A percentile compares a stretch with the other conserved stretches of the same genome.
phyloP scores from a whole-genome alignment of 2,329 filamentous ascomycete species.

The Pezicula rhizophila region DNA sequence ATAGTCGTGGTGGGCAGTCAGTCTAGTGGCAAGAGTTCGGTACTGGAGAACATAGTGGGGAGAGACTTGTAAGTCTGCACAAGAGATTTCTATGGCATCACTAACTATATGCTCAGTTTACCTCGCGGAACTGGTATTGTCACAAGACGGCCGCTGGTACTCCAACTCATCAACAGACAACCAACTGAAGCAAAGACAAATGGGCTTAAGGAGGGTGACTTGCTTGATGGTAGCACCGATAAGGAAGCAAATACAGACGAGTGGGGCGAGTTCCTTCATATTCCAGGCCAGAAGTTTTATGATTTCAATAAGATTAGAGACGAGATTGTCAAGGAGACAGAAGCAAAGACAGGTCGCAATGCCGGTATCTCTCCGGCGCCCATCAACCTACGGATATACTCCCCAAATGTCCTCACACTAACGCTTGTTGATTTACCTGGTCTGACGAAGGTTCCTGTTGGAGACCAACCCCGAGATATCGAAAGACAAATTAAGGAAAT shows the following conservation, averaged over 20 bases:
- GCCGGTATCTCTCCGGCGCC: conserved; percentile 92
- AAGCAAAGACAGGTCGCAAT: conserved; percentile 93
- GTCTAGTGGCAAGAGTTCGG: conserved; percentile 98
- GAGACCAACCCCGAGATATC: conserved; percentile 93
- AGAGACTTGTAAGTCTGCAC: conserved; percentile 80
- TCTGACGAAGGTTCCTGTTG: conserved; percentile 92
- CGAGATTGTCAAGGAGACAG: conserved; percentile 94
- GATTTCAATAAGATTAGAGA: conserved; percentile 99
- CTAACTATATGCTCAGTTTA: conserved; percentile 52
- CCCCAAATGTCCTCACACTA: conserved; percentile 92
- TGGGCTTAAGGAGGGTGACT: conserved; percentile 59
- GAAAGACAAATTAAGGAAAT: conserved; percentile 96
- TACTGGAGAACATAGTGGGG: conserved; percentile 97
- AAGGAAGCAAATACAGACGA: conserved; percentile 88
- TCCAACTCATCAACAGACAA: conserved; percentile 93
- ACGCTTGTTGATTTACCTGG: conserved; percentile 95
- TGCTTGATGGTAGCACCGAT: conserved; percentile 61
- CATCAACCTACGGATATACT: conserved; percentile 98
- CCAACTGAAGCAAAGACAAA: conserved; percentile 60
- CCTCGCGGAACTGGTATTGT: conserved; percentile 97
- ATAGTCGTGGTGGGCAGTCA: conserved; percentile 98
- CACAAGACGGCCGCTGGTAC: conserved; percentile 87
- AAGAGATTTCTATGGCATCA: conserved; percentile 7
- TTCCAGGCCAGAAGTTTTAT: conserved; percentile 93
- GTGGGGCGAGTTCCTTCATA: conserved; percentile 98